Evolutionary conservation across 2,329 filamentous ascomycete species (phyloP), one percentile per base, ranked within the genome.

Genomic region (Nemania abortiva): DNA sequence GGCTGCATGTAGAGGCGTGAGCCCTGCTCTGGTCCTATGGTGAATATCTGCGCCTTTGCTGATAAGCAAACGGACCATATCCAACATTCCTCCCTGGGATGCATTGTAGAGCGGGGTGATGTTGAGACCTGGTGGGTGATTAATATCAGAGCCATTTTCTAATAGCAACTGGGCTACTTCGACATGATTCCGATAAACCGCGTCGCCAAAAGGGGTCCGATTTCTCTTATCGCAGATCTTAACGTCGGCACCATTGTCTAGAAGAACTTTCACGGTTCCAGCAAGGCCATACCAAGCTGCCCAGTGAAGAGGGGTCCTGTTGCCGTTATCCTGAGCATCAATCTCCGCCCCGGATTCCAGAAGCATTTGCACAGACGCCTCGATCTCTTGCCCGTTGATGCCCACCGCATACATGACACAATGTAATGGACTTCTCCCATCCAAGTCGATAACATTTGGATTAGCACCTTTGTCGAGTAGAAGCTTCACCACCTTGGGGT

Each of bases 371-470:
- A 42, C 39, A 42, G 6, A 42, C 39, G 13, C 39, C 39, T 42
- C 39, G 13, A 11, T 11, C 39, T 42, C 39, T 37, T 37, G 6
- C 6, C 3, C 39, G 39, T 15, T 18, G 6, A 3, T 42, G 6
- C 39, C 15, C 3, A 15, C 15, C 11, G 15, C 15, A 18, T 5
- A 5, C 11, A 42, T 42, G 11, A 11, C 34, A 37, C 34, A 37
- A 11, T 53, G 50, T 31, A 53, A 53, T 29, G 50, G 50, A 24
- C 22, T 53, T 31, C 24, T 54, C 24, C n/a, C 24, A 15, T 54
- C 27, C 11, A 54, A 34, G 27, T 54, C 52, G 15, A 20, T 3
- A 6, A 11, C 27, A 18, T 54, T 34, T 15, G 27, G 27, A 54
- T 34, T 11, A 22, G 52, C 52, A 18, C 52, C 52, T 13, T 34